phyloP scores from a whole-genome alignment of 805 yeast species.

The Cyberlindnera misumaiensis region DNA sequence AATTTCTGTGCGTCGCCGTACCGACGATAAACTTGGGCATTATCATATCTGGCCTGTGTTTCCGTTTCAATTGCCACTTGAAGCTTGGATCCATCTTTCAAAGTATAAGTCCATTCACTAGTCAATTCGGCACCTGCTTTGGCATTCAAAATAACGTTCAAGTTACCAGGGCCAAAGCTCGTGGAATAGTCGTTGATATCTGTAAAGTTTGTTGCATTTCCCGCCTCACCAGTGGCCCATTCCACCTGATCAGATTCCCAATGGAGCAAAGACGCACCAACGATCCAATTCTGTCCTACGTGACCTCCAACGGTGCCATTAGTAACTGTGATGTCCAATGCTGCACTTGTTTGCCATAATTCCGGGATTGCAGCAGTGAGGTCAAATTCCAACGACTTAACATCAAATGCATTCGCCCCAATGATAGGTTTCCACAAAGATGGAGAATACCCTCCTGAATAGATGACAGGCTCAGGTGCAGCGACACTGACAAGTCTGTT shows the following conservation, averaged over 20 bases:
- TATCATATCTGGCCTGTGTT: constrained; percentile 26
- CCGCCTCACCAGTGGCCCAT: constrained; percentile 33
- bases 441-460: constrained; percentile 79
- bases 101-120: constrained; percentile 12
- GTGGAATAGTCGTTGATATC: constrained; percentile 4
- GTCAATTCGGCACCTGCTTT: constrained; percentile 5
- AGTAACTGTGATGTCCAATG: constrained; percentile 42
- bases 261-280: constrained; percentile 47
- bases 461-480: constrained; percentile 67
- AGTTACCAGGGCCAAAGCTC: constrained; percentile 17
- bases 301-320: constrained; percentile 38
- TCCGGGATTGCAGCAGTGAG: constrained; percentile 62
- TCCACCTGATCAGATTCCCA: constrained; percentile 43
- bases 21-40: constrained; percentile 30
- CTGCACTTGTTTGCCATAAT: constrained; percentile 47
- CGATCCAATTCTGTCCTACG: constrained; percentile 46
- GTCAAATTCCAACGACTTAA: constrained; percentile 64
- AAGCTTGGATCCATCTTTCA: constrained; percentile 18
- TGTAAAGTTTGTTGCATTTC: constrained; percentile 18
- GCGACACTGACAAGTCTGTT: constrained; percentile 53
- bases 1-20: constrained; percentile 35
- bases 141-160: constrained; percentile 8
- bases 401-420: constrained; percentile 65
- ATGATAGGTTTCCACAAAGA: constrained; percentile 78
- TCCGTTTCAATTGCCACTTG: constrained; percentile 19